Base-by-base conservation (phyloP, 768 basidiomycete genomes). In the Termitomyces sp. region DNA sequence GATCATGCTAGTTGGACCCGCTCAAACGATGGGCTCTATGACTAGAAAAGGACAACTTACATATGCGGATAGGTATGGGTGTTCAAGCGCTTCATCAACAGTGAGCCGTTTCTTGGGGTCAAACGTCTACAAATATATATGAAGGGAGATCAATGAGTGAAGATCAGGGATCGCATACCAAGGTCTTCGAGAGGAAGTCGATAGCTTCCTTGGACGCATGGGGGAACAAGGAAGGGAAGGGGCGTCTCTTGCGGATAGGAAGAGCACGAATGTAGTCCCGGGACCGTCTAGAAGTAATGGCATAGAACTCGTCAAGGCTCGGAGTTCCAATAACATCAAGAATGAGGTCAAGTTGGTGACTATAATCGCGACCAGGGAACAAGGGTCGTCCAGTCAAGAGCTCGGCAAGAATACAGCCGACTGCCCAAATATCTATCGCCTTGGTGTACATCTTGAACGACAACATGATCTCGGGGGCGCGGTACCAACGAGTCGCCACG, bases 401-500 rank as follows among this genome's bases (percentile, higher is more conserved):
- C 76, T 98, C 96, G 0, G 95, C 93, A 31, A 93, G 79, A 64
- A 92, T 89, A 65, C 89, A 92, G 29, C 90, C 90, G 38, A 92
- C 88, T 2, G 88, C 90, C 90, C 90, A 92, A 25, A 92, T 82
- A 65, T 92, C 90, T 60, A 92, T 91, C n/a, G 90, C 90, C 82
- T 95, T 95, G 46, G 95, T 96, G 75, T 99, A 99, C 72, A 97
- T 90, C 71, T 97, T 96, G 82, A 98, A 98, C 12, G 94, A 97
- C 53, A 98, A 79, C 97, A 98, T 99, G 75, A 99, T 95, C 72
- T 99, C 97, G 0, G 97, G 97, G 0, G 97, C 97, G 40, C 97
- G 86, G 68, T 98, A 99, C 96, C 96, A 99, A 62, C 97, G 82
- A 19, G 97, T 98, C 4, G 97, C 96, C 43, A 99, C 97, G 67